Conservation (phyloP, 2,329 filamentous ascomycete species). For the Lanzia echinophila region DNA sequence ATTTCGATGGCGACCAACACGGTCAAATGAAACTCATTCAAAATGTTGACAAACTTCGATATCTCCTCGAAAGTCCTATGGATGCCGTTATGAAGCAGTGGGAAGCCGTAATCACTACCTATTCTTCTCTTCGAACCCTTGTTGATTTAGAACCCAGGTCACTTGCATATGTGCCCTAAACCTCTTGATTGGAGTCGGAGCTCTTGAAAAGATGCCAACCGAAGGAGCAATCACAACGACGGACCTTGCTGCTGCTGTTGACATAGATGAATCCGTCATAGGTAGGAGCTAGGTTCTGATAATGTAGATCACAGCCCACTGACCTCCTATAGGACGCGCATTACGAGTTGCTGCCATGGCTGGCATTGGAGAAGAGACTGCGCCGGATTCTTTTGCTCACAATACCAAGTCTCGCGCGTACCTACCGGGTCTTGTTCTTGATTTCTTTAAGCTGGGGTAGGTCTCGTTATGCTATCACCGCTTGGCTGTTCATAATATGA, state of each 20-base stretch:
- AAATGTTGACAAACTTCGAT: constrained; percentile 14
- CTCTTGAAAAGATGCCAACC: constrained; percentile 25
- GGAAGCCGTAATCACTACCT: constrained; percentile 9
- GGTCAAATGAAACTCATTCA: constrained; percentile 13
- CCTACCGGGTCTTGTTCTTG: background rate
- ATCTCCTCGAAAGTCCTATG: constrained; percentile 14
- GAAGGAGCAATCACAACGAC: constrained; percentile 23
- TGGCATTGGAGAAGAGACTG: background rate
- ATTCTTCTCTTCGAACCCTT: background rate
- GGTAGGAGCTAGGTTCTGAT: background rate
- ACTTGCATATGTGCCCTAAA: background rate
- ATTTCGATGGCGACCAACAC: constrained; percentile 11
- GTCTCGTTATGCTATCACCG: background rate
- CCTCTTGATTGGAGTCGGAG: constrained; percentile 1
- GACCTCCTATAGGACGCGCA: background rate
- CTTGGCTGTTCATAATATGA: background rate
- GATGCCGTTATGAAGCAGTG: constrained; percentile 16
- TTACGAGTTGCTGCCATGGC: background rate
- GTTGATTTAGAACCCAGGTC: background rate
- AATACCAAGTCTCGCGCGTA: background rate
- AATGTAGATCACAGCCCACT: too few species aligned
- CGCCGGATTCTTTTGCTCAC: background rate
- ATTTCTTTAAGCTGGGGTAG: background rate
- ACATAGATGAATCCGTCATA: background rate
- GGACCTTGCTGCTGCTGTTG: constrained; percentile 14